These are phyloP conservation scores for Mycosphaerella sp. DNA, from an alignment of 2,329 filamentous ascomycete genomes.

Conservation along the genomic window DNA sequence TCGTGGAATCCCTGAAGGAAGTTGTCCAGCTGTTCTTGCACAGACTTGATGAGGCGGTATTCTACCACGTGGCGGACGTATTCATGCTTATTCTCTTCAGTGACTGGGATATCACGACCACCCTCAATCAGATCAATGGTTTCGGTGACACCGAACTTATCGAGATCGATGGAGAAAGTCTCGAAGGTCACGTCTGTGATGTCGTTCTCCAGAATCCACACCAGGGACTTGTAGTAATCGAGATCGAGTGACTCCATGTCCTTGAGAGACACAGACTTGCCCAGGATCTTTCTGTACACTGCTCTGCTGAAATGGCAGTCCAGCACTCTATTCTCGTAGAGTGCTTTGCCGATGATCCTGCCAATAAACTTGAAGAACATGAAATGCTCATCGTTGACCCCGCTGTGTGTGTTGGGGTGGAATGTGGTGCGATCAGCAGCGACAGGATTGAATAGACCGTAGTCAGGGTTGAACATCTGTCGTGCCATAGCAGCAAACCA, in stretches of 20 bases:
- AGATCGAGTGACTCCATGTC: conserved; percentile 99
- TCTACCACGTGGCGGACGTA: conserved; percentile 93
- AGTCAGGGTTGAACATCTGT: conserved; percentile 99
- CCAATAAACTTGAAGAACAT: conserved; percentile 99
- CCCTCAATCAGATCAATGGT: conserved; percentile 80
- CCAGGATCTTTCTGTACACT: conserved; percentile 95
- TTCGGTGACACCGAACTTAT: conserved; percentile 85
- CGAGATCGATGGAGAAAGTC: conserved; percentile 89
- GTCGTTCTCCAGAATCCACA: conserved; percentile 98
- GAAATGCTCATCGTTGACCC: conserved; percentile 90
- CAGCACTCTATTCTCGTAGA: conserved; percentile 91
- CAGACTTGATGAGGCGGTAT: conserved; percentile 83
- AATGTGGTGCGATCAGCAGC: conserved; percentile 97
- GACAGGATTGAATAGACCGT: conserved; percentile 91
- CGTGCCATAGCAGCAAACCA: conserved; percentile 98
- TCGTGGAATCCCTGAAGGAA: conserved; percentile 88
- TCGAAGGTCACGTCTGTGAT: conserved; percentile 97
- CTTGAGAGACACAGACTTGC: conserved; percentile 92
- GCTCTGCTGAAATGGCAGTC: conserved; percentile 99
- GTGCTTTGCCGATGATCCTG: conserved; percentile 92
- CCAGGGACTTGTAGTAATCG: conserved; percentile 96
- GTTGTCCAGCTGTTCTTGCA: conserved; percentile 87
- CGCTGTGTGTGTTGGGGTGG: conserved; percentile 92
- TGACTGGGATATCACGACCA: conserved; percentile 86
- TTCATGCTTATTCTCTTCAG: conserved; percentile 97